Evolutionary conservation across 1,284 basidiomycete genomes (phyloP).

Genomic region (Exsudoporus floridanus): DNA sequence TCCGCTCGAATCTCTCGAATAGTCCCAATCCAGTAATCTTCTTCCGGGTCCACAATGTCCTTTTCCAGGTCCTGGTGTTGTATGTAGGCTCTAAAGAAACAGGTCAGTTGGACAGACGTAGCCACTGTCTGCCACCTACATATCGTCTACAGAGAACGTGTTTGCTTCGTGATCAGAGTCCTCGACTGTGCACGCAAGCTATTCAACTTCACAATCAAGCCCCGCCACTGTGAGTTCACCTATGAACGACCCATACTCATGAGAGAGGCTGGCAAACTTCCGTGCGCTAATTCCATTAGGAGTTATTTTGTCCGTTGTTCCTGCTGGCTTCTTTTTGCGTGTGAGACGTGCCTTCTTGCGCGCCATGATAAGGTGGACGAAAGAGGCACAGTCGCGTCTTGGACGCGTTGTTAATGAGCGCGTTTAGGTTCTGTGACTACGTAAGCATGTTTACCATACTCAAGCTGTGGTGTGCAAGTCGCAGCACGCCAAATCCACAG

Average conservation of each 20-base stretch:
- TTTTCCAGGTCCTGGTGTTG: slow-evolving; percentile 13
- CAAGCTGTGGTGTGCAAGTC: slow-evolving; percentile 7
- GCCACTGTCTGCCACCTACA: slow-evolving; percentile 23
- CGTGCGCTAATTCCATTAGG: slow-evolving; percentile 9
- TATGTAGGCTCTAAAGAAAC: slow-evolving; percentile 34
- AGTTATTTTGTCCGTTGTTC: background rate
- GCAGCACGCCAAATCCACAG: background rate
- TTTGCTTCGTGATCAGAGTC: slow-evolving; percentile 29
- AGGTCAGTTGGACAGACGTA: background rate
- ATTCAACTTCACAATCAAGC: background rate
- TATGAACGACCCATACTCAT: slow-evolving; percentile 14
- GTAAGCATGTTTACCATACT: slow-evolving; percentile 30
- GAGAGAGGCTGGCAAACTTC: slow-evolving; percentile 15
- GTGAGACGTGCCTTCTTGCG: slow-evolving; percentile 24
- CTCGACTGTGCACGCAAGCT: slow-evolving; percentile 12
- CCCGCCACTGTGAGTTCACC: slow-evolving; percentile 11
- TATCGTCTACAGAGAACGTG: slow-evolving; percentile 27
- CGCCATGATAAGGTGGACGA: slow-evolving; percentile 24
- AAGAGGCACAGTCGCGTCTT: slow-evolving; percentile 19
- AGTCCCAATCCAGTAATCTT: slow-evolving; percentile 28
- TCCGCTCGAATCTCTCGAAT: slow-evolving; percentile 24
- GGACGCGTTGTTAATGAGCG: slow-evolving; percentile 30
- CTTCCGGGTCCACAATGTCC: background rate
- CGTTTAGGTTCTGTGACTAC: slow-evolving; percentile 16
- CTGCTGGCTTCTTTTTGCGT: slow-evolving; percentile 13